Conservation (phyloP, 331 rosid species). For the Stylosanthes scabra region DNA sequence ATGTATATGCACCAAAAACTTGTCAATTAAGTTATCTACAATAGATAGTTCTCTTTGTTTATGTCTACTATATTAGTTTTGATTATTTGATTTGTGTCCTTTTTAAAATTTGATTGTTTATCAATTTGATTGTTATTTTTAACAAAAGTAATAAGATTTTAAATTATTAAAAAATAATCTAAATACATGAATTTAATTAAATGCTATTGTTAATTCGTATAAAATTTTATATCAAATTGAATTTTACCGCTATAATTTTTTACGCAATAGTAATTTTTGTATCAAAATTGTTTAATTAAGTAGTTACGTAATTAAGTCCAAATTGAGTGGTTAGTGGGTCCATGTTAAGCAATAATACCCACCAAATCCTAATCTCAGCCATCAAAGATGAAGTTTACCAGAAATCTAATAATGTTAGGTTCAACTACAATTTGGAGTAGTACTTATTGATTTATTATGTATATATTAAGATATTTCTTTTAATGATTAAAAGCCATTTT, state of each 20-base stretch:
- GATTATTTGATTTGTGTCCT: no score
- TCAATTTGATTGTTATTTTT: no score
- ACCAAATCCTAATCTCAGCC: conserved; percentile 26
- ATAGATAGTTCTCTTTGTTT: not conserved
- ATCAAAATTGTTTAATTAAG: not conserved
- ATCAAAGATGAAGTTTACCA: not conserved
- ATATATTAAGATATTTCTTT: not conserved
- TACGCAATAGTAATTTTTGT: no score
- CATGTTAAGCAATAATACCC: conserved; percentile 17
- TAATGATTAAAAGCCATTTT: not conserved
- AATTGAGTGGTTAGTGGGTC: conserved; percentile 36
- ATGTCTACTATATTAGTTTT: not conserved
- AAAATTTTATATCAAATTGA: no score
- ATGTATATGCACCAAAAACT: conserved; percentile 17
- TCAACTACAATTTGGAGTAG: not conserved
- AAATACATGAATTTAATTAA: no score
- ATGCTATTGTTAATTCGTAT: no score
- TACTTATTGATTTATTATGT: not conserved
- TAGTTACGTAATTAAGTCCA: conserved; percentile 24
- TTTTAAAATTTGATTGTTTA: no score
- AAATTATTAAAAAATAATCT: no score
- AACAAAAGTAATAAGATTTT: no score
- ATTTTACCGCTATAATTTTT: no score
- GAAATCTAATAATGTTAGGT: not conserved
- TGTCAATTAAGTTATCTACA: conserved; percentile 31